Evolutionary conservation across 306 rosid genomes (phyloP).

Genomic region (Lathyrus aphaca): DNA sequence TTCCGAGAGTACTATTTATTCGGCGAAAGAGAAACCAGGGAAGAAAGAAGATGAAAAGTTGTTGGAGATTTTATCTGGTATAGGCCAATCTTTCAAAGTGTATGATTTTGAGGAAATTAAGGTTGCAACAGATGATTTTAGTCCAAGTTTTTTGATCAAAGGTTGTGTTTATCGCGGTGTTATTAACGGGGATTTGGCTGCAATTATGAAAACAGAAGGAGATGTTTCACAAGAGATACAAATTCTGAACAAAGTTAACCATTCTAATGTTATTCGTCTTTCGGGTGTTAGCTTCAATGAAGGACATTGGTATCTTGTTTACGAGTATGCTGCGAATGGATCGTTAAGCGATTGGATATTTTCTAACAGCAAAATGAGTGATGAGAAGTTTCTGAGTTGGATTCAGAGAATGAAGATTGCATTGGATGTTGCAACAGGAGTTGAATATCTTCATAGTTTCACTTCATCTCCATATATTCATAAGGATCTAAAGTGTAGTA

Average conservation of each 20-base stretch:
- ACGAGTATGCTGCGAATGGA: constrained; percentile 79
- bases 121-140: constrained; percentile 69
- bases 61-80: constrained; percentile 53
- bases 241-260: constrained; percentile 67
- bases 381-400: constrained; percentile 66
- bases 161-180: constrained; percentile 65
- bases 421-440: constrained; percentile 80
- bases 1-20: constrained; percentile 35
- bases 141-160: constrained; percentile 51
- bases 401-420: constrained; percentile 66
- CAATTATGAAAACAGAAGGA: constrained; percentile 66
- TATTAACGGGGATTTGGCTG: constrained; percentile 66
- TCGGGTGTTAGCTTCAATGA: constrained; percentile 74
- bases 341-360: constrained; percentile 74
- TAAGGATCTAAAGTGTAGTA: constrained; percentile 71
- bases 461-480: constrained; percentile 73
- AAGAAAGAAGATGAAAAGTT: constrained; percentile 47
- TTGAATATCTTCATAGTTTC: constrained; percentile 82
- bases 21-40: constrained; percentile 44
- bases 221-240: constrained; percentile 75
- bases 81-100: constrained; percentile 68
- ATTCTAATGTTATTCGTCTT: constrained; percentile 77
- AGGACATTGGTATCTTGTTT: constrained; percentile 80
- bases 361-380: constrained; percentile 29
- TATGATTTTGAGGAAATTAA: constrained; percentile 70